Conservation (phyloP, 768 basidiomycete species). For the Leucocoprinus sp. region DNA sequence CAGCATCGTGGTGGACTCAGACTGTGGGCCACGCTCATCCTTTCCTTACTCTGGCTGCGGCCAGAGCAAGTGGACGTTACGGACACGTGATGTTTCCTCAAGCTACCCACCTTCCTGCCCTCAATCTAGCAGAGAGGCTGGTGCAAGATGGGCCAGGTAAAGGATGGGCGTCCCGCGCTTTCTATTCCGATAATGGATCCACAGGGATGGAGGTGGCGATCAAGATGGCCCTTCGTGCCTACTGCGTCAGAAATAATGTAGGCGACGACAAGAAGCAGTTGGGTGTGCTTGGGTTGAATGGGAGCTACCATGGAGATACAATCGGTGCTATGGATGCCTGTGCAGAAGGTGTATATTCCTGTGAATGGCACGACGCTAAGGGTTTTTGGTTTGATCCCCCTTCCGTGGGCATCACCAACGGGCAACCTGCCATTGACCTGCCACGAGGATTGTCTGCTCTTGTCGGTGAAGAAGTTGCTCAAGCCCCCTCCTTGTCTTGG, state of each 20-base stretch:
- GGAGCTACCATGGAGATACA: conserved; percentile 97
- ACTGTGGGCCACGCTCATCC: conserved; percentile 78
- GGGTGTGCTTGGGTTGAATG: conserved; percentile 79
- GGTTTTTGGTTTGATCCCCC: conserved; percentile 95
- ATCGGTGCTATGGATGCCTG: conserved; percentile 97
- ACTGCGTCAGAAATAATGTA: conserved; percentile 32
- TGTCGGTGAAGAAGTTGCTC: conserved; percentile 19
- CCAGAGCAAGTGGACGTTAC: conserved; percentile 84
- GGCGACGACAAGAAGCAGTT: conserved; percentile 40
- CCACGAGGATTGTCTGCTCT: conserved; percentile 38
- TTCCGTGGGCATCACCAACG: conserved; percentile 59
- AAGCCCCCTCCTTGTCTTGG: conserved; percentile 40
- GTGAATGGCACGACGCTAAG: conserved; percentile 92
- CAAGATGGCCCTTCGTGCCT: conserved; percentile 89
- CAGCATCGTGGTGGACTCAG: conserved; percentile 99
- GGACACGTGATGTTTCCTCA: conserved; percentile 97
- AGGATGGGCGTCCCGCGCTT: conserved; percentile 87
- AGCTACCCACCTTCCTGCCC: conserved; percentile 78
- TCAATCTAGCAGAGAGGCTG: conserved; percentile 75
- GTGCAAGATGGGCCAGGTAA: conserved; percentile 69
- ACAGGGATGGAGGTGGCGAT: conserved; percentile 97
- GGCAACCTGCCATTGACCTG: conserved; percentile 43
- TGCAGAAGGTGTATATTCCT: conserved; percentile 85
- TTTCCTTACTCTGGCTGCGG: conserved; percentile 75
- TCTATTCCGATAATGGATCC: conserved; percentile 92